phyloP scores from a whole-genome alignment of 106 monocot genomes.

The Iris macrosiphon region DNA sequence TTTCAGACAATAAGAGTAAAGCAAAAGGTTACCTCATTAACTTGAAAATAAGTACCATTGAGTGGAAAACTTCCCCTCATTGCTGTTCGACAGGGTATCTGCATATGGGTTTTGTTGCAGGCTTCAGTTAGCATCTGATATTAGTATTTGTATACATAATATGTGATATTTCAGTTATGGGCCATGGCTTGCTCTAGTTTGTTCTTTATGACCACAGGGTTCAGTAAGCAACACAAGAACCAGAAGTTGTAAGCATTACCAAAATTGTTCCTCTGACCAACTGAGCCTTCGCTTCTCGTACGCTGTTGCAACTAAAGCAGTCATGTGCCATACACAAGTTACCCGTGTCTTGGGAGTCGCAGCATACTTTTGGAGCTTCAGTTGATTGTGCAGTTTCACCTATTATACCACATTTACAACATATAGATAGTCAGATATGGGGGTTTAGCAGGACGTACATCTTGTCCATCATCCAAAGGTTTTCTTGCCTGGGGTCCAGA shows the following conservation, averaged over 20 bases:
- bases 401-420: slow-evolving; percentile 1
- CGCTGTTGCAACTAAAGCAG: slow-evolving; percentile 62
- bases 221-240: background rate
- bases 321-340: slow-evolving; percentile 29
- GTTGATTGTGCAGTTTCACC: slow-evolving; percentile 67
- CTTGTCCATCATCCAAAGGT: background rate
- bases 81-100: slow-evolving; percentile 28
- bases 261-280: slow-evolving; percentile 59
- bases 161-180: background rate
- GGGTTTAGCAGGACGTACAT: too few species aligned
- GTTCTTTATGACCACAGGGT: background rate
- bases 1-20: background rate
- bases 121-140: background rate
- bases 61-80: slow-evolving; percentile 27
- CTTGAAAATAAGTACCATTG: slow-evolving; percentile 31
- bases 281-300: slow-evolving; percentile 44
- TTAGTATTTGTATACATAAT: background rate
- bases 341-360: slow-evolving; percentile 24
- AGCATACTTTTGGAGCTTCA: slow-evolving; percentile 37
- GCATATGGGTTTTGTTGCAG: background rate
- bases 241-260: slow-evolving; percentile 15
- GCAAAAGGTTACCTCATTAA: slow-evolving; percentile 15
- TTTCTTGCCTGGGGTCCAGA: slow-evolving; percentile 64
- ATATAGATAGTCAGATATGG: background rate
- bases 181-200: too few species aligned